Percentiles rank a stretch among this genome's conserved stretches.
These are phyloP conservation scores for Penicillium sp. DNA, from an alignment of 2,329 filamentous ascomycete genomes.

Conservation along the genomic window DNA sequence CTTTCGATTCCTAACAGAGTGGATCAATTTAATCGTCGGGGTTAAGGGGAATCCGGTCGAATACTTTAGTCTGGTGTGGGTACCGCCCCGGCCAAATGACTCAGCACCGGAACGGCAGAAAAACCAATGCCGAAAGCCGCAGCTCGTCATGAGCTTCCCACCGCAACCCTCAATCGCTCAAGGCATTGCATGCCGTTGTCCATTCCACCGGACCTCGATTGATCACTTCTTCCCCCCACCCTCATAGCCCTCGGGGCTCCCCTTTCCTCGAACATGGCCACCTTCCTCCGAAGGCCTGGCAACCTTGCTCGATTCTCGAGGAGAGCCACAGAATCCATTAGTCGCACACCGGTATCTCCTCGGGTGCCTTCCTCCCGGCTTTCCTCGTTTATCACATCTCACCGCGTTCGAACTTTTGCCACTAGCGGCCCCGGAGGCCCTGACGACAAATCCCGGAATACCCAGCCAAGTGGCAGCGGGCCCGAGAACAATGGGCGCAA, in stretches of 20 bases:
- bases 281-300: constrained; percentile 66
- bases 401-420: constrained; percentile 42
- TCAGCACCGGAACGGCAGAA: constrained; percentile 38
- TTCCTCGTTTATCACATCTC: constrained; percentile 37
- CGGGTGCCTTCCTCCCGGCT: constrained; percentile 40
- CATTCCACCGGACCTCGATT: constrained; percentile 24
- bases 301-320: constrained; percentile 65
- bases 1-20: too few species aligned
- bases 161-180: constrained; percentile 14
- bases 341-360: constrained; percentile 48
- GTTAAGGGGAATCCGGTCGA: background rate
- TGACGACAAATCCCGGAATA: constrained; percentile 38
- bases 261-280: constrained; percentile 60
- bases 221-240: constrained; percentile 24
- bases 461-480: constrained; percentile 45
- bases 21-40: too few species aligned
- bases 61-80: background rate
- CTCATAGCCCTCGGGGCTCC: constrained; percentile 33
- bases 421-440: constrained; percentile 48
- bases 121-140: constrained; percentile 24
- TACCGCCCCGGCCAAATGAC: constrained; percentile 23
- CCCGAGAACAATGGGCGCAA: constrained; percentile 36
- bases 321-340: constrained; percentile 55
- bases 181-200: constrained; percentile 30
- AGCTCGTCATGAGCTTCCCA: constrained; percentile 27